Evolutionary conservation across 345 rosid species (phyloP).

Genomic region (Barbarea vulgaris): DNA sequence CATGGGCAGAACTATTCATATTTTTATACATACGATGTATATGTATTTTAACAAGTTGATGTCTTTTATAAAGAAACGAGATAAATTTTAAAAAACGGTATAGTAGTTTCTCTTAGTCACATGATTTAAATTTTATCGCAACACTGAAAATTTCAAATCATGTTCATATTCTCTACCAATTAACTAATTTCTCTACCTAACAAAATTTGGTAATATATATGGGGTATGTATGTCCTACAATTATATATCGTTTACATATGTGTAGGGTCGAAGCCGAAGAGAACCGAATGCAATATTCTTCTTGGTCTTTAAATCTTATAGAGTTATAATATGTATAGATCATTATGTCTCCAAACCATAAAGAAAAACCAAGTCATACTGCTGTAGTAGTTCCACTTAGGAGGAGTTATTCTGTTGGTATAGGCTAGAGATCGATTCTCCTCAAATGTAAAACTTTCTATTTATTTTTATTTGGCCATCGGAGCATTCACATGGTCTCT

Average conservation of each 20-base stretch:
- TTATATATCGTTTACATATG: background rate
- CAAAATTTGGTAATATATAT: background rate
- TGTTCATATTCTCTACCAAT: background rate
- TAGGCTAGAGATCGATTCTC: too few species aligned
- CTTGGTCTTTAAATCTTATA: background rate
- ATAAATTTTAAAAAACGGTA: background rate
- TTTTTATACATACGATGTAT: background rate
- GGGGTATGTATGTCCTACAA: background rate
- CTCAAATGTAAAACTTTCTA: too few species aligned
- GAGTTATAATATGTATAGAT: too few species aligned
- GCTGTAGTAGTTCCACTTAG: too few species aligned
- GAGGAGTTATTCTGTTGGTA: too few species aligned
- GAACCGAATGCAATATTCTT: background rate
- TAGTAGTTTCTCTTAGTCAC: background rate
- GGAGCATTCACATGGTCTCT: too few species aligned
- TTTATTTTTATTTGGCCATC: too few species aligned
- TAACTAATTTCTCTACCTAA: background rate
- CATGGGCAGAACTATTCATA: background rate
- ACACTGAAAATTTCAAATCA: background rate
- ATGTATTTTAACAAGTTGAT: constrained; percentile 4
- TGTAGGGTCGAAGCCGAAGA: background rate
- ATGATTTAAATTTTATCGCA: background rate
- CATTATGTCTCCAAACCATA: background rate
- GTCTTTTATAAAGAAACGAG: background rate
- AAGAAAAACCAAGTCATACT: too few species aligned